Evolutionary conservation across 192 early-diverging fungal species (phyloP), one percentile per base, ranked within the genome.

Genomic region (Podila epigama): DNA sequence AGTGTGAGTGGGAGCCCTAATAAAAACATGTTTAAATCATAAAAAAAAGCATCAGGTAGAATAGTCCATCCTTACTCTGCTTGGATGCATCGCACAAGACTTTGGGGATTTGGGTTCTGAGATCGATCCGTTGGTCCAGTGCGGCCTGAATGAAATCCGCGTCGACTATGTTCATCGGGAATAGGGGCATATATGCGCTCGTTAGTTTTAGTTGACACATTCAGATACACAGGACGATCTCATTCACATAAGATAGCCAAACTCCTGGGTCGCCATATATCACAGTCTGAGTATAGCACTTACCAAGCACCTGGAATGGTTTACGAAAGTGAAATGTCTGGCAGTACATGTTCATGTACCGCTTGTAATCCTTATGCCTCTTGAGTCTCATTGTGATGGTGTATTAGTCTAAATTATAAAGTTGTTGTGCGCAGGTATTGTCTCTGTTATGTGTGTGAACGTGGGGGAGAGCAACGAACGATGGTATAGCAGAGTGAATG

Each of bases 301-400:
- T 86, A 94, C 92, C 70, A 55, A 94, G 35, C 13, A 97, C 77
- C 75, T 97, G 97, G 83, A 92, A 98, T n/a, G 97, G 97, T 60
- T 91, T 90, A 59, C 92, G 83, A 79, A 98, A 97, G 1, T 92
- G 91, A 84, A 93, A 97, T 7, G 86, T 85, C 63, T 87, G 80
- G 44, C 81, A 79, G 83, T 97, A 98, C 37, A 93, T 81, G 64
- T 84, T 81, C 92, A 98, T 96, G 52, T 83, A 86, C 61, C 89
- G 86, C 79, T 90, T 93, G 71, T 93, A 92, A 27, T 83, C 81
- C 79, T 97, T 96, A 54, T 87, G 82, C 48, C 93, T 83, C 73
- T 97, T 97, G 27, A 89, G 81, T 57, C 90, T 88, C 97, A 97
- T 98, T 55, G 61, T 63, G n/a, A n/a, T 28, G 44, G 36, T 51